Percentiles rank a stretch among this genome's conserved stretches.
Conservation (phyloP, 768 basidiomycete genomes). For the Termitomyces sp. region DNA sequence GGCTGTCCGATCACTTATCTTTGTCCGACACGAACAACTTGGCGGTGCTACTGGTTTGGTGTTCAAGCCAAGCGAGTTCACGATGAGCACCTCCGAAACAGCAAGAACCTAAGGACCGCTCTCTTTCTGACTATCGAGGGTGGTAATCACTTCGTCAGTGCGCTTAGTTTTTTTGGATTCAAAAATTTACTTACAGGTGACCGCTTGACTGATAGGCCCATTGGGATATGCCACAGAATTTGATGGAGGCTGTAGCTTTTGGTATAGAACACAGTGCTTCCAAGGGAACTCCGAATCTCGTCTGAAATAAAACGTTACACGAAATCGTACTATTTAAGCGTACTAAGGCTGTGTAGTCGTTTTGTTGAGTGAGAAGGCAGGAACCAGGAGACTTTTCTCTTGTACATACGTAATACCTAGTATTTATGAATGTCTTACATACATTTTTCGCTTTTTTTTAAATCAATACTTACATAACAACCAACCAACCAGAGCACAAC, state of each 20-base stretch:
- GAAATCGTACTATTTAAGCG: background rate
- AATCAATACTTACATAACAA: too few species aligned
- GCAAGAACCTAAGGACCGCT: constrained; percentile 18
- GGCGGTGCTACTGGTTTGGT: constrained; percentile 21
- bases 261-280: background rate
- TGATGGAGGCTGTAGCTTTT: constrained; percentile 7
- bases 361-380: background rate
- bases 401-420: too few species aligned
- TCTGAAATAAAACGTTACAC: background rate
- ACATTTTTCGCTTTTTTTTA: too few species aligned
- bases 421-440: too few species aligned
- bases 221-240: constrained; percentile 8
- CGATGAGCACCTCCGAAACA: constrained; percentile 13
- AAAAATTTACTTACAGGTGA: background rate
- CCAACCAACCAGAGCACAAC: background rate
- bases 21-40: constrained; percentile 16
- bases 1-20: constrained; percentile 17
- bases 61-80: constrained; percentile 15
- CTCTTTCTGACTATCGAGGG: constrained; percentile 19
- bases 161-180: background rate
- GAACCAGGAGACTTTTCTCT: too few species aligned
- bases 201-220: constrained; percentile 2
- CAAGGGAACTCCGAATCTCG: background rate
- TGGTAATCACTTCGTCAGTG: constrained; percentile 33
- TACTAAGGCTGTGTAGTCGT: background rate